These are phyloP conservation scores for Aeminium ludgeri DNA, from an alignment of 495 filamentous ascomycete species.

Conservation along the genomic window DNA sequence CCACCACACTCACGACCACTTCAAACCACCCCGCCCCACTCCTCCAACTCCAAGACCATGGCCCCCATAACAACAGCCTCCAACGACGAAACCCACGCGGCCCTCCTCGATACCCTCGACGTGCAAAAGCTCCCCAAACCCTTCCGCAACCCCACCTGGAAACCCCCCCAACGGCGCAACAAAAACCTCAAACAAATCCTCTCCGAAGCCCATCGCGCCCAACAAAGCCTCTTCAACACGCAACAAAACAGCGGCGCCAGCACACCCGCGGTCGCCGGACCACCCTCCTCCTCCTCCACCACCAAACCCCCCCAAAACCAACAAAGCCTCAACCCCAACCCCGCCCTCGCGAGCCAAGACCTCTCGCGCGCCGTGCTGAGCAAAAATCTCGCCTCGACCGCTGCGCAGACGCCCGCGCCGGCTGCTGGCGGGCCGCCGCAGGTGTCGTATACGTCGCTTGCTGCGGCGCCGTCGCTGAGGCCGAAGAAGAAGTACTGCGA, in stretches of 20 bases:
- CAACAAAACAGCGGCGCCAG: constrained; percentile 67
- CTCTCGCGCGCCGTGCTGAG: constrained; percentile 72
- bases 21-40: no score
- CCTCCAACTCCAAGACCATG: no score
- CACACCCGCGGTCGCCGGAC: constrained; percentile 58
- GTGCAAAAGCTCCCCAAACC: constrained; percentile 63
- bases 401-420: constrained; percentile 10
- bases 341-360: constrained; percentile 69
- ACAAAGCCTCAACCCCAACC: constrained; percentile 42
- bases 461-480: constrained; percentile 67
- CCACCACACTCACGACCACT: no score
- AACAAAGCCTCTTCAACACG: constrained; percentile 50
- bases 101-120: constrained; percentile 70
- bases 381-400: constrained; percentile 28
- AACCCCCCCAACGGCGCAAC: constrained; percentile 82
- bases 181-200: constrained; percentile 96
- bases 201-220: constrained; percentile 70
- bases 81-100: constrained; percentile 25
- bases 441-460: constrained; percentile 89
- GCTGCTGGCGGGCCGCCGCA: constrained; percentile 34
- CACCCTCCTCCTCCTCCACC: constrained; percentile 33
- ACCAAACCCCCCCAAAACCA: constrained; percentile 48
- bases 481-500: constrained; percentile 78
- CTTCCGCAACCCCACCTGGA: constrained; percentile 81
- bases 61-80: constrained; percentile 28